phyloP scores from a whole-genome alignment of 495 filamentous ascomycete species.

The Penicillium robsamsonii region DNA sequence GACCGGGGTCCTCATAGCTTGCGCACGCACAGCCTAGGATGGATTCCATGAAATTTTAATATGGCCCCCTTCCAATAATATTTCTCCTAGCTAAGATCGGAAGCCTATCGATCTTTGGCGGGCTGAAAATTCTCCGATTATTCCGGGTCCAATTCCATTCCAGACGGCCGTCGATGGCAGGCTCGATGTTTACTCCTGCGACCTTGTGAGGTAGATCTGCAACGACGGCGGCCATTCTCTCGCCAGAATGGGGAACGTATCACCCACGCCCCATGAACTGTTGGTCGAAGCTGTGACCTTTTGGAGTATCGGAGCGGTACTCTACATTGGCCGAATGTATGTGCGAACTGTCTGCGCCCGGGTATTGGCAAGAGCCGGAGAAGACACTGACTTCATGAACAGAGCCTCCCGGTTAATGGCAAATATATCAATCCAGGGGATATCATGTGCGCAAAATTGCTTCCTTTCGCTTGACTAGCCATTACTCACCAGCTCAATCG shows the following conservation, averaged over 20 bases:
- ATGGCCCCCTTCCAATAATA: not conserved
- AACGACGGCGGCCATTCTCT: not conserved
- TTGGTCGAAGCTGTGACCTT: constrained; percentile 30
- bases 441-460: not conserved
- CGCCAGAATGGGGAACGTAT: constrained; percentile 32
- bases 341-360: not conserved
- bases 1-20: not conserved
- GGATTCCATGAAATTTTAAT: not conserved
- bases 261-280: constrained; percentile 32
- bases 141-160: not conserved
- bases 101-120: not conserved
- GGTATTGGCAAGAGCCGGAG: not conserved
- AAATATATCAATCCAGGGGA: not conserved
- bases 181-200: not conserved
- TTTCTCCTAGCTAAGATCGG: not conserved
- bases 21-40: not conserved
- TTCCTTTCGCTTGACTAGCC: not conserved
- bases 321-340: constrained; percentile 35
- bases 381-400: not conserved
- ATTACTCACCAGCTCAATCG: not conserved
- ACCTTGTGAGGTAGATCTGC: not conserved
- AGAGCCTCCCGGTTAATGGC: not conserved
- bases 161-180: not conserved
- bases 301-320: constrained; percentile 31
- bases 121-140: not conserved